These are phyloP conservation scores for Massariosphaeria phaeospora DNA, from an alignment of 495 filamentous ascomycete species.

Conservation along the genomic window DNA sequence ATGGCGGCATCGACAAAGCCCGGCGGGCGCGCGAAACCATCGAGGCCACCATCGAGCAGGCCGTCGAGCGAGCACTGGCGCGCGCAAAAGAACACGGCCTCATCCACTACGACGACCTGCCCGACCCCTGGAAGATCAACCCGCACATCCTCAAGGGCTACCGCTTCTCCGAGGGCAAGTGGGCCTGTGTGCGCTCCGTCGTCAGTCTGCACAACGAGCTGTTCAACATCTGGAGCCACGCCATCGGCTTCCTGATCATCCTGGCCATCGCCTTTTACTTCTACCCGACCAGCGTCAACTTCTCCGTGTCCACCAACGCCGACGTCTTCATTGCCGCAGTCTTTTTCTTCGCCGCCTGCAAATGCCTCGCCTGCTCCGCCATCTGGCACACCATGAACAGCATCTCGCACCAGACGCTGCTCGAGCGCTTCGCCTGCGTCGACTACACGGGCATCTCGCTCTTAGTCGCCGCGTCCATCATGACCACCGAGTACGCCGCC, in stretches of 20 bases:
- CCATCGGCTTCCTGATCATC: constrained; percentile 79
- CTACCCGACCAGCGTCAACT: constrained; percentile 82
- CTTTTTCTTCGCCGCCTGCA: constrained; percentile 96
- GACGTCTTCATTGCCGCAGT: constrained; percentile 85
- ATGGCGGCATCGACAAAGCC: constrained; percentile 77
- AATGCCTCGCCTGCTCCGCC: constrained; percentile 90
- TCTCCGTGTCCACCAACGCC: constrained; percentile 74
- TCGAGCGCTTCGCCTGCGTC: constrained; percentile 96
- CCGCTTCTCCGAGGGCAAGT: constrained; percentile 82
- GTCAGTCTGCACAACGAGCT: constrained; percentile 85
- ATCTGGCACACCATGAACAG: constrained; percentile 99
- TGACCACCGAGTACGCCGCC: constrained; percentile 96
- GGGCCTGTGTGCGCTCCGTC: constrained; percentile 77
- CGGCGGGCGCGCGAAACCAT: constrained; percentile 74
- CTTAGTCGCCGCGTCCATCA: constrained; percentile 92
- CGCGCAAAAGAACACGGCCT: constrained; percentile 76
- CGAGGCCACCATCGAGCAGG: constrained; percentile 61
- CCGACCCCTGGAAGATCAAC: constrained; percentile 89
- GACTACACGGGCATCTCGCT: constrained; percentile 98
- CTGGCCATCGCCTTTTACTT: constrained; percentile 92
- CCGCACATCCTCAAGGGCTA: constrained; percentile 88
- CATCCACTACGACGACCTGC: constrained; percentile 83
- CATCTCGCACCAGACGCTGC: constrained; percentile 78
- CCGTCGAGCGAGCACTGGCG: constrained; percentile 67
- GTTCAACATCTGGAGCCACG: constrained; percentile 97